Evolutionary conservation across 73 alveolate genomes (phyloP).

Genomic region (Breviolum minutum): DNA sequence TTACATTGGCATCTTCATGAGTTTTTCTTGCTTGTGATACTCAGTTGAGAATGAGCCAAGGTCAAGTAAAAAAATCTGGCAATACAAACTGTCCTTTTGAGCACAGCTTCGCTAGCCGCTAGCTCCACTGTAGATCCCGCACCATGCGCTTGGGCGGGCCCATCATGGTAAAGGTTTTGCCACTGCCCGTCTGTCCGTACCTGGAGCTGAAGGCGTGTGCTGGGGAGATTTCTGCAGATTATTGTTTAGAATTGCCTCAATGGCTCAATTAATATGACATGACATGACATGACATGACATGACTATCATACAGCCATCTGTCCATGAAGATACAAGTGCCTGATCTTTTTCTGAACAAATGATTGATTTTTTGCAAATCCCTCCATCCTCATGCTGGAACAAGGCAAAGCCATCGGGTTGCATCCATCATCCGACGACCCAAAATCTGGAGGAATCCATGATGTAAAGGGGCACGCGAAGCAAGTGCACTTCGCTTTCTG

Average conservation of each 20-base stretch:
- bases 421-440: not conserved
- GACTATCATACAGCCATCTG: not conserved
- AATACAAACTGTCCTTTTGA: too few species aligned
- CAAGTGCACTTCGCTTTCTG: constrained; percentile 98
- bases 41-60: too few species aligned
- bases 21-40: too few species aligned
- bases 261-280: not conserved
- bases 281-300: not conserved
- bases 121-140: not conserved
- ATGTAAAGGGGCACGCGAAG: constrained; percentile 99
- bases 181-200: constrained; percentile 99
- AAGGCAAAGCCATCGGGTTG: too few species aligned
- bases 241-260: not conserved
- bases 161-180: constrained; percentile 91
- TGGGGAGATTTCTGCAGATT: not conserved
- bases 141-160: constrained; percentile 96
- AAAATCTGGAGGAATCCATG: too few species aligned
- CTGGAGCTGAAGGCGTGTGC: not conserved
- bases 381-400: too few species aligned
- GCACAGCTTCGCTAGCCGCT: too few species aligned
- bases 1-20: too few species aligned
- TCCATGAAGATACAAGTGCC: too few species aligned
- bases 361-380: too few species aligned
- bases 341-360: too few species aligned
- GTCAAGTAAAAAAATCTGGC: too few species aligned